phyloP scores from a whole-genome alignment of 2,329 filamentous ascomycete species.

The Epichloe brachyelytri region DNA sequence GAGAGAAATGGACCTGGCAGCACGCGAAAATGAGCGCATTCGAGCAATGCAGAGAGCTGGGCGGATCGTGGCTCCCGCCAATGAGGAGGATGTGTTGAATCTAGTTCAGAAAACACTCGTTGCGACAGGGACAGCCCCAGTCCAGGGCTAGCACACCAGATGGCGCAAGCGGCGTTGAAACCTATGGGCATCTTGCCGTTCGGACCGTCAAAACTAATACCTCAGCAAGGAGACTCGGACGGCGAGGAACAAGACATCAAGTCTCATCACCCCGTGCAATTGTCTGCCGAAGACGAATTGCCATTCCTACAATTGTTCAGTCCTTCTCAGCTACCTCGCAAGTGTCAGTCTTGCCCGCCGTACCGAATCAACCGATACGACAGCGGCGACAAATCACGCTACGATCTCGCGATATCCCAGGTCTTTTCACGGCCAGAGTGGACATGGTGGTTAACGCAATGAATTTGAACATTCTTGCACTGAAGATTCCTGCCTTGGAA shows the following conservation, averaged over 20 bases:
- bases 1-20: slow-evolving; percentile 43
- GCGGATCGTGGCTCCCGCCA: slow-evolving; percentile 19
- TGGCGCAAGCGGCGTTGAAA: slow-evolving; percentile 36
- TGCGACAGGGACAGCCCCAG: slow-evolving; percentile 19
- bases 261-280: slow-evolving; percentile 52
- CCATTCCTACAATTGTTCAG: slow-evolving; percentile 62
- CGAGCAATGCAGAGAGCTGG: slow-evolving; percentile 27
- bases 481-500: slow-evolving; percentile 43
- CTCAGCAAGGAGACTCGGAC: slow-evolving; percentile 13
- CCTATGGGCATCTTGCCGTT: slow-evolving; percentile 41
- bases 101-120: slow-evolving; percentile 28
- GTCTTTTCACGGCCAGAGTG: slow-evolving; percentile 44
- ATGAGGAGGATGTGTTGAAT: slow-evolving; percentile 27
- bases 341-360: slow-evolving; percentile 30
- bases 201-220: slow-evolving; percentile 20
- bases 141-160: slow-evolving; percentile 21
- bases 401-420: slow-evolving; percentile 25
- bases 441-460: slow-evolving; percentile 46
- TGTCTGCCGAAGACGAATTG: slow-evolving; percentile 51
- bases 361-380: slow-evolving; percentile 22
- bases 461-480: slow-evolving; percentile 34
- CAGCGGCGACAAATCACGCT: slow-evolving; percentile 46
- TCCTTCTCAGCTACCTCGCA: slow-evolving; percentile 46
- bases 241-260: slow-evolving; percentile 28
- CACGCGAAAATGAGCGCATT: slow-evolving; percentile 45